These are phyloP conservation scores for Aegle marmelos DNA, from an alignment of 345 rosid species.

Conservation along the genomic window DNA sequence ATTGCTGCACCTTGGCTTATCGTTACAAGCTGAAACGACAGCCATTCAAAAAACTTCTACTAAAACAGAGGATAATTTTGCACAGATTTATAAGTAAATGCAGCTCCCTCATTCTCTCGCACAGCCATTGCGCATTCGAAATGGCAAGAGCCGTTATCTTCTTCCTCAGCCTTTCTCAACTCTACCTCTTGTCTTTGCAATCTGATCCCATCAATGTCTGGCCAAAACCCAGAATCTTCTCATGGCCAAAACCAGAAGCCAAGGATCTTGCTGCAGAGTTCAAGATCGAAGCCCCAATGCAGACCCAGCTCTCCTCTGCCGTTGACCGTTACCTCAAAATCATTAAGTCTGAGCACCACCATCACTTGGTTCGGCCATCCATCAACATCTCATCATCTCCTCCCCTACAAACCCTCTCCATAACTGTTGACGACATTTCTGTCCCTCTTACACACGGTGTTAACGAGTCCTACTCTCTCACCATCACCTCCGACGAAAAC, in stretches of 20 bases:
- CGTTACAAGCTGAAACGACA: neutral
- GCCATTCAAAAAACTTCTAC: neutral
- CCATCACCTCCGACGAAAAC: slow-evolving; percentile 34
- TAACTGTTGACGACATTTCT: slow-evolving; percentile 43
- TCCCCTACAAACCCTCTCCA: slow-evolving; percentile 42
- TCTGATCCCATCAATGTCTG: slow-evolving; percentile 41
- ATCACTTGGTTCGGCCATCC: slow-evolving; percentile 33
- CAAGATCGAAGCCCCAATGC: slow-evolving; percentile 44
- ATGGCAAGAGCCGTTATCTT: neutral
- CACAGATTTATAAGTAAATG: neutral
- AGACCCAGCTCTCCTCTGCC: slow-evolving; percentile 52
- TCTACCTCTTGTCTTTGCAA: slow-evolving; percentile 5
- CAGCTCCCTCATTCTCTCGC: neutral
- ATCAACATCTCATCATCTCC: slow-evolving; percentile 29
- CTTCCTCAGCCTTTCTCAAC: neutral
- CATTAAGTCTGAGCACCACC: slow-evolving; percentile 48
- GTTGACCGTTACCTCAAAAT: slow-evolving; percentile 43
- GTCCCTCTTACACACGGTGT: slow-evolving; percentile 63
- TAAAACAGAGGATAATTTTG: neutral
- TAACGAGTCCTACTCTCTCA: slow-evolving; percentile 65
- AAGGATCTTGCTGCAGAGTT: slow-evolving; percentile 47
- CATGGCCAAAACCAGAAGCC: slow-evolving; percentile 56
- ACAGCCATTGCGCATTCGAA: neutral
- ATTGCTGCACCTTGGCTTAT: neutral
- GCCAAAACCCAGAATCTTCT: slow-evolving; percentile 69